Evolutionary conservation across 306 rosid genomes (phyloP).

Genomic region (Begonia peltatifolia): DNA sequence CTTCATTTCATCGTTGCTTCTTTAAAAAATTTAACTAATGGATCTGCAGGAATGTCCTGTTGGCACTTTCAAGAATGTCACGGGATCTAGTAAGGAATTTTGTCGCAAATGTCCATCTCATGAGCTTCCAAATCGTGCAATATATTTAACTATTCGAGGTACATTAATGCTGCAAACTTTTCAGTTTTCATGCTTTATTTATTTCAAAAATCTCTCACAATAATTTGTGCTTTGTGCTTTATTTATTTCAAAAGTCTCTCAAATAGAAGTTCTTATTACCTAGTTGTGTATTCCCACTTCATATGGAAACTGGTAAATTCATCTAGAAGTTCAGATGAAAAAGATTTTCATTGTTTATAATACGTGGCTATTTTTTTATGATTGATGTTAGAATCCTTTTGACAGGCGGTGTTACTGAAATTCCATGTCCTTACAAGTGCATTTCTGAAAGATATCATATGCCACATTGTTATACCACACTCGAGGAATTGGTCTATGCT

Average conservation of each 20-base stretch:
- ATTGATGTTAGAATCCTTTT: background rate
- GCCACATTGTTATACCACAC: slow-evolving; percentile 46
- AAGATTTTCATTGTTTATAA: background rate
- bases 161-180: slow-evolving; percentile 1
- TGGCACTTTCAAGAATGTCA: slow-evolving; percentile 73
- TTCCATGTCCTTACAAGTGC: slow-evolving; percentile 46
- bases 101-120: slow-evolving; percentile 49
- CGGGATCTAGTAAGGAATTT: slow-evolving; percentile 64
- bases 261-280: background rate
- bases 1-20: background rate
- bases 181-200: too few relatives aligned
- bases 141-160: slow-evolving; percentile 66
- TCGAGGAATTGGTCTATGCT: slow-evolving; percentile 43
- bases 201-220: too few relatives aligned
- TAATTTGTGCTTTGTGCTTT: too few relatives aligned
- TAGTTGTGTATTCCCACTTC: background rate
- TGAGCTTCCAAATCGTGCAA: slow-evolving; percentile 74
- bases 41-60: slow-evolving; percentile 83
- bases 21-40: slow-evolving; percentile 5
- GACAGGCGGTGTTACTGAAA: slow-evolving; percentile 38
- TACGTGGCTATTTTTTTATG: slow-evolving; percentile 3
- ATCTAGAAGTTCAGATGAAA: too few relatives aligned
- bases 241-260: too few relatives aligned
- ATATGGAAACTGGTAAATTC: too few relatives aligned
- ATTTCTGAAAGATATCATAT: slow-evolving; percentile 40